Base-by-base conservation (phyloP, 2,329 filamentous ascomycete species). In the Colletotrichum sp. region DNA sequence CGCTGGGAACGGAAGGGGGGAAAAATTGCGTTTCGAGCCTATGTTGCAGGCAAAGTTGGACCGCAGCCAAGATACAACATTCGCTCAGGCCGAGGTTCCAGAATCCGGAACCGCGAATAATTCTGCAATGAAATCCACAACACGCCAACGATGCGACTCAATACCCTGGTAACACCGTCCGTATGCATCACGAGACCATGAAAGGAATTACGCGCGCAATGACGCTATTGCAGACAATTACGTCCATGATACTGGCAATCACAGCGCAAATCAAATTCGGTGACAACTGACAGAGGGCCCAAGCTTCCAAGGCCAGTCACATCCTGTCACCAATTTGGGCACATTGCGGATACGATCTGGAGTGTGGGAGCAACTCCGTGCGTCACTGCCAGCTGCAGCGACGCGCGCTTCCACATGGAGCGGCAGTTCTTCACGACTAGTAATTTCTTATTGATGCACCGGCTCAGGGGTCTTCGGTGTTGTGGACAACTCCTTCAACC, bases 391-490 rank as follows among this genome's bases (percentile, higher is more conserved):
- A 55, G 16, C 36, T 28, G 5, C 57, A 61, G 36, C 25, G 25
- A 68, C 57, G 32, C 25, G 34, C 60, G 22, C 48, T 71, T 71
- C 48, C 36, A 36, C 34, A 30, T 65, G 72, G 70, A 73, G 44
- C 57, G 70, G 73, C 70, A 75, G 70, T 75, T 73, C 70, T 73
- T 75, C 73, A 48, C 39, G 9, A 73, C 52, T 59, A 75, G 59
- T 68, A 68, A 65, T 73, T 73, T 48, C 69, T 75, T 75, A 60
- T 68, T 73, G 73, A 75, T 57, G 61, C 44, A 39, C 68, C 64
- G 73, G 64, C 44, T 52, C 73, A 72, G 64, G 70, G 72, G 55
- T 72, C 22, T 15, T 61, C 36, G 36, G 36, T 61, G 44, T 68
- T n/a, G 59, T 64, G 64, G 48, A 68, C 61, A 66, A 16, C 59